Percentiles rank a stretch among this genome's conserved stretches.
Evolutionary conservation across 441 rosid species (phyloP).

Genomic region (Mallotus japonicus): DNA sequence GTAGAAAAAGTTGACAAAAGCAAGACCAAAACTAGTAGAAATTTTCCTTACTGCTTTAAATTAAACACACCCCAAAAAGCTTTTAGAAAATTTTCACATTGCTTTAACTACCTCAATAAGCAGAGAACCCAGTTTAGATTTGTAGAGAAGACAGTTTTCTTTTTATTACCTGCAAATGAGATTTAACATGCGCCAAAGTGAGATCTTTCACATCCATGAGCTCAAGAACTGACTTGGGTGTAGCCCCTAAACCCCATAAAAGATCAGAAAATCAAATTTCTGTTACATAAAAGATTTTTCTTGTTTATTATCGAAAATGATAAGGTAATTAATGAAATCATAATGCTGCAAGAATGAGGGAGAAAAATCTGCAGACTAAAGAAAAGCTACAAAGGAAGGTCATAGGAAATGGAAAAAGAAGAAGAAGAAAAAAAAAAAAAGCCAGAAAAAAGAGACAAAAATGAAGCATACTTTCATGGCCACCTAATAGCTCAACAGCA

Average conservation of each 20-base stretch:
- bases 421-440: too few species aligned
- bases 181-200: slow-evolving; percentile 96
- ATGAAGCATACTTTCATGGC: slow-evolving; percentile 85
- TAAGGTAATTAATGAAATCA: neutral
- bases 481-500: slow-evolving; percentile 91
- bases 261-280: slow-evolving; percentile 12
- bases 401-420: neutral
- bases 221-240: slow-evolving; percentile 97
- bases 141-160: slow-evolving; percentile 4
- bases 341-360: slow-evolving; percentile 4
- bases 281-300: slow-evolving; percentile 4
- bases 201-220: slow-evolving; percentile 99
- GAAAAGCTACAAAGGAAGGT: neutral
- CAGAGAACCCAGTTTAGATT: slow-evolving; percentile 11
- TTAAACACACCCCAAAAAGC: neutral
- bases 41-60: slow-evolving; percentile 1
- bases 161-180: slow-evolving; percentile 83
- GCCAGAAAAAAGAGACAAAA: too few species aligned
- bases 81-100: neutral
- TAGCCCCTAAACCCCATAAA: slow-evolving; percentile 60
- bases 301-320: slow-evolving; percentile 15
- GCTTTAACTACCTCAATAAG: neutral
- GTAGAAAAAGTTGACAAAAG: slow-evolving; percentile 4
- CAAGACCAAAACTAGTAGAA: neutral
- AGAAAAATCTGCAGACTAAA: neutral